phyloP scores from a whole-genome alignment of 345 rosid genomes.

The Salix exigua region DNA sequence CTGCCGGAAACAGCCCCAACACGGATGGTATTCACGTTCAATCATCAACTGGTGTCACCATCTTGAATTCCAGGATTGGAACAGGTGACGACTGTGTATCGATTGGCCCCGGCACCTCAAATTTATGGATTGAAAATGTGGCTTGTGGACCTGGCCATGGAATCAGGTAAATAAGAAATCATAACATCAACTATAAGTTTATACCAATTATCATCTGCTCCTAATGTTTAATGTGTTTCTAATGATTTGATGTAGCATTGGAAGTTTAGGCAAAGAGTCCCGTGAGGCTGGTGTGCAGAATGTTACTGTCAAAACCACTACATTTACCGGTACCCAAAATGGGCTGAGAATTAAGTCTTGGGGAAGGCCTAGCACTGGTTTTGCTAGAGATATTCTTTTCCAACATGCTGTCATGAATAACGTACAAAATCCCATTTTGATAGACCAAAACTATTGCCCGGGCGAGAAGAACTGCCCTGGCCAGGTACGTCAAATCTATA shows the following conservation, averaged over 20 bases:
- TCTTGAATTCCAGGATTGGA: constrained; percentile 51
- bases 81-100: constrained; percentile 92
- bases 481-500: constrained; percentile 1
- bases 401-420: constrained; percentile 15
- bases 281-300: constrained; percentile 23
- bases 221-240: neutral
- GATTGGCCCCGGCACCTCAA: constrained; percentile 59
- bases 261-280: constrained; percentile 24
- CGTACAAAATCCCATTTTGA: constrained; percentile 17
- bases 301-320: constrained; percentile 19
- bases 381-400: constrained; percentile 17
- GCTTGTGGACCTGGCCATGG: constrained; percentile 83
- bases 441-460: constrained; percentile 28
- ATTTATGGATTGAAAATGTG: constrained; percentile 47
- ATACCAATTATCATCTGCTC: too few species aligned
- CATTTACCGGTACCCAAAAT: constrained; percentile 18
- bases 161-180: constrained; percentile 29
- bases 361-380: constrained; percentile 24
- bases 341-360: constrained; percentile 29
- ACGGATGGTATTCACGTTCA: constrained; percentile 77
- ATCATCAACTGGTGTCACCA: constrained; percentile 44
- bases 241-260: constrained; percentile 11
- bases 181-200: too few species aligned
- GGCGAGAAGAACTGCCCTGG: constrained; percentile 14
- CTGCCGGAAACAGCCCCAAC: constrained; percentile 64